Evolutionary conservation across 257 asterid genomes (phyloP), one percentile per base, ranked within the genome.

Genomic region (Nicotiana sylvestris): DNA sequence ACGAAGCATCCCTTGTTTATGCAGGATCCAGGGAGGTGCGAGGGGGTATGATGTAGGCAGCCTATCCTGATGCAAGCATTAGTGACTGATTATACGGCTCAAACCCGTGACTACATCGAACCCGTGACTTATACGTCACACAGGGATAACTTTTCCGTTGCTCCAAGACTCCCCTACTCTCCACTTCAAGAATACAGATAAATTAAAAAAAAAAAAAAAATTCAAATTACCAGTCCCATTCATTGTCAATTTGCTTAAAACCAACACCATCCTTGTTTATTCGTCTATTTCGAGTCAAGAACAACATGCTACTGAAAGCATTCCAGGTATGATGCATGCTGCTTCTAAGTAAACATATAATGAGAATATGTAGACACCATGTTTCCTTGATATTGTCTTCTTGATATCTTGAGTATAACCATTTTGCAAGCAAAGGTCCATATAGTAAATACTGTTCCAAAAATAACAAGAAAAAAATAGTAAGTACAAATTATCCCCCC

Each of bases 161-260:
- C 49, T 7, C 7, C 6, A 7, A 7, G 12, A 12, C 12, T 43
- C 1, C 3, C 2, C 2, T 12, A 6, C 13, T 12, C 12, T 43
- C 1, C 3, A 6, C 2, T 12, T 15, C 13, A 16, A 16, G 13
- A 66, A 6, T 32, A 5, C 49, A 32, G 15, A 5, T 5, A 8
- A 21, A 12, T 21, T 12, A 8, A 39, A n/a, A 9, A 9, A 72
- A n/a, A 9, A 9, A 72, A 21, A 0, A 21, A 5, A 18, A 72
- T 25, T 51, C 15, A 27, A 66, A 69, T 76, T 88, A 95, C 98
- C 98, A 95, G 57, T 94, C 86, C 96, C 97, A 92, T 86, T 95
- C 99, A 58, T 78, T 80, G 88, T 95, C 99, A 85, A 95, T 94
- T 92, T 95, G 99, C 60, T 91, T 85, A 80, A 94, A 95, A 80